Percentiles rank a stretch among this genome's conserved stretches.
Evolutionary conservation across 139 green algal genomes (phyloP).

Genomic region (Ettlia oleoabundans): DNA sequence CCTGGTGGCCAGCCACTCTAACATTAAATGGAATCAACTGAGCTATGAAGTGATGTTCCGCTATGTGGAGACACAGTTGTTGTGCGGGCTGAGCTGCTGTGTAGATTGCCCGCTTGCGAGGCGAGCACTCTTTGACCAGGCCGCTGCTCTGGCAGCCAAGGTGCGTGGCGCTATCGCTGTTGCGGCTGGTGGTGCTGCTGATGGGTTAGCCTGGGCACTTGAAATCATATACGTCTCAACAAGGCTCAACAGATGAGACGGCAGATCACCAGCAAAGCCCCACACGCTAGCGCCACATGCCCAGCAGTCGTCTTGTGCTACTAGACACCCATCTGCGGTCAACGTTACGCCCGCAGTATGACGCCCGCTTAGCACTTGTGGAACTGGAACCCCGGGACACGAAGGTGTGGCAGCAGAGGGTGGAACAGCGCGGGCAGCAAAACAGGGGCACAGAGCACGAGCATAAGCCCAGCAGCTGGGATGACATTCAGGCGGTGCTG

Average conservation of each 20-base stretch:
- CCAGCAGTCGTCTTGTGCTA: too few species aligned
- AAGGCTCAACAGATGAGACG: neutral
- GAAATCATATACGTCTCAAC: neutral
- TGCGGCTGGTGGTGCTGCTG: too few species aligned
- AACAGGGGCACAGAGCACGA: conserved; percentile 8
- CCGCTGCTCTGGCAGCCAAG: conserved; percentile 42
- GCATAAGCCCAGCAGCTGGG: conserved; percentile 71
- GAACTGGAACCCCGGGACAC: conserved; percentile 57
- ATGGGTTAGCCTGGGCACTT: too few species aligned
- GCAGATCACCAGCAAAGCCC: too few species aligned
- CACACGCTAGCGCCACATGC: too few species aligned
- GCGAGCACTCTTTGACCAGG: conserved; percentile 60
- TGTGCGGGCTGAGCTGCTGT: conserved; percentile 51
- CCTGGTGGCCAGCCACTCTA: neutral
- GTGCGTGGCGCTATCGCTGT: too few species aligned
- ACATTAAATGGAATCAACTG: conserved; percentile 66
- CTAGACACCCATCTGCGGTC: too few species aligned
- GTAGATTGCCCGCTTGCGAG: conserved; percentile 79
- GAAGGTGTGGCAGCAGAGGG: conserved; percentile 51
- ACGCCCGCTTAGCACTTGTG: conserved; percentile 57
- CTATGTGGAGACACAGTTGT: conserved; percentile 59
- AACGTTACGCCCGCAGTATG: conserved; percentile 28
- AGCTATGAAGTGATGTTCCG: conserved; percentile 81
- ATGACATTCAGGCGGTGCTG: conserved; percentile 53
- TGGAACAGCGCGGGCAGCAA: conserved; percentile 53